These are phyloP conservation scores for Neurospora tetrasperma DNA, from an alignment of 495 filamentous ascomycete genomes.

Conservation along the genomic window DNA sequence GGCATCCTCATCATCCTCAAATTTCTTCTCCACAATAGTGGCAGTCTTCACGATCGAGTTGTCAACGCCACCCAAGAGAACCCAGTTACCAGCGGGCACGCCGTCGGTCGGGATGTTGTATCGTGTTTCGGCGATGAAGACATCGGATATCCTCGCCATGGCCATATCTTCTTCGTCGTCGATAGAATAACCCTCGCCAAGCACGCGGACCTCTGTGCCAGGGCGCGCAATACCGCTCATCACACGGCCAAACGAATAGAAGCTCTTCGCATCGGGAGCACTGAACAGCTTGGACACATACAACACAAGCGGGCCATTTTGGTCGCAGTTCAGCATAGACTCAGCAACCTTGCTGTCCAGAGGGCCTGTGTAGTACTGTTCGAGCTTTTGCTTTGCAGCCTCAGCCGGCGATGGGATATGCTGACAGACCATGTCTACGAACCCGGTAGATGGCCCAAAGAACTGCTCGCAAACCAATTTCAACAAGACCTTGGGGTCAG, in stretches of 20 bases:
- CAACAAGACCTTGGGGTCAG: conserved; percentile 79
- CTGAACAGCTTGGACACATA: conserved; percentile 91
- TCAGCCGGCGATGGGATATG: conserved; percentile 83
- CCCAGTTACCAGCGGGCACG: conserved; percentile 92
- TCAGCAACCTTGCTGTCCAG: conserved; percentile 73
- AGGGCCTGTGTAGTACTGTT: conserved; percentile 91
- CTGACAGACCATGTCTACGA: conserved; percentile 90
- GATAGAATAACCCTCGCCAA: conserved; percentile 90
- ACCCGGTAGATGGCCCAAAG: conserved; percentile 75
- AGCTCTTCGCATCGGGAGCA: conserved; percentile 73
- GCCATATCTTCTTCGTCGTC: conserved; percentile 99
- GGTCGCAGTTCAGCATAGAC: conserved; percentile 71
- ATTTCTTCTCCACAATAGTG: conserved; percentile 74
- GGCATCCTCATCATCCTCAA: conserved; percentile 79
- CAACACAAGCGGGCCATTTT: conserved; percentile 81
- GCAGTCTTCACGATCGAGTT: conserved; percentile 98
- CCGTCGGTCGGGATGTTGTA: conserved; percentile 88
- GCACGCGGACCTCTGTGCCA: conserved; percentile 73
- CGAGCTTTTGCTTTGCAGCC: conserved; percentile 63
- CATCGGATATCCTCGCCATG: conserved; percentile 73
- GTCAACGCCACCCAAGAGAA: conserved; percentile 81
- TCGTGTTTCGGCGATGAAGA: conserved; percentile 86
- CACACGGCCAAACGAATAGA: conserved; percentile 82
- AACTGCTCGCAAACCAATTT: conserved; percentile 90
- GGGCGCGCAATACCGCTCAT: conserved; percentile 87